phyloP scores from a whole-genome alignment of 306 rosid species.

The Mimosa bimucronata region DNA sequence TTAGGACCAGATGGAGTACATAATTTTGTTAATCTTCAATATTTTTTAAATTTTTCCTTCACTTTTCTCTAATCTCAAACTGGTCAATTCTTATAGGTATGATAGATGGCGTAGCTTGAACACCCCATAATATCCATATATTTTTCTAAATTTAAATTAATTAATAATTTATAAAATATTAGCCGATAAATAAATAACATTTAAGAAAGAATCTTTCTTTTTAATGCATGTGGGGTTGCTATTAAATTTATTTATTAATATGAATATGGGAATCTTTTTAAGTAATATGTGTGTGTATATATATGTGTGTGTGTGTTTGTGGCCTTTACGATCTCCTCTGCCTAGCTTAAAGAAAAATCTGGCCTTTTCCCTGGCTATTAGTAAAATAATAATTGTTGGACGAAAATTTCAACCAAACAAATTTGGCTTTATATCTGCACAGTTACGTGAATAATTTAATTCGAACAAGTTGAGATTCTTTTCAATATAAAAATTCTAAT shows the following conservation, averaged over 20 bases:
- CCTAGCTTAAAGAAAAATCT: not conserved
- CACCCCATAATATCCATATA: not conserved
- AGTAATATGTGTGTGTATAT: not conserved
- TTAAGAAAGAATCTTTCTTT: not conserved
- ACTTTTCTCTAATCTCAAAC: not conserved
- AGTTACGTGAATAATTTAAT: slow-evolving; percentile 40
- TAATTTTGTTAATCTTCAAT: not conserved
- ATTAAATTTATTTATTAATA: not conserved
- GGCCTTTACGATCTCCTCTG: not conserved
- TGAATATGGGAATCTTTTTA: not conserved
- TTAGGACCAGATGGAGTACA: too few relatives aligned
- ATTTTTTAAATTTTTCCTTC: not conserved
- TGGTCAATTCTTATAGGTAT: not conserved
- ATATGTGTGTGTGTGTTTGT: not conserved
- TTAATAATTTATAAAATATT: not conserved
- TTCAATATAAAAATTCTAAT: slow-evolving; percentile 36
- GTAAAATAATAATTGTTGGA: slow-evolving; percentile 33
- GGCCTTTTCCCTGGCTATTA: not conserved
- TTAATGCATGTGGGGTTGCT: not conserved
- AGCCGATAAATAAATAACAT: not conserved
- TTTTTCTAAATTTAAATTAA: not conserved
- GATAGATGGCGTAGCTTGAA: not conserved
- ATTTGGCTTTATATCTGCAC: slow-evolving; percentile 35
- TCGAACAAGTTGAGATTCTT: slow-evolving; percentile 54
- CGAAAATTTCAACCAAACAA: slow-evolving; percentile 24